Evolutionary conservation across 495 filamentous ascomycete genomes (phyloP).

Genomic region (Aspergillus diversus): DNA sequence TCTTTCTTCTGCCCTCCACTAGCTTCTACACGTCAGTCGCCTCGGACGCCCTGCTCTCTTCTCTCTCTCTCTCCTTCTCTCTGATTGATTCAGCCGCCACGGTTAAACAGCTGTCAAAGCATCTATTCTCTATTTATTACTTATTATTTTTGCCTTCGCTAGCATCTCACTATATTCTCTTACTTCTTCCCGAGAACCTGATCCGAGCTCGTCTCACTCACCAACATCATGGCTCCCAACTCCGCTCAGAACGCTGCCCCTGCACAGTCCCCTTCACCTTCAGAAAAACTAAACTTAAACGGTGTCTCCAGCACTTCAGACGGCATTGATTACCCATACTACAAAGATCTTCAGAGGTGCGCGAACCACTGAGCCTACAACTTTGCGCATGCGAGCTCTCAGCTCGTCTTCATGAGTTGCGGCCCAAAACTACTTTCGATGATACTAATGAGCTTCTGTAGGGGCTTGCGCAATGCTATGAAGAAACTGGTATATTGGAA

Average conservation of each 20-base stretch:
- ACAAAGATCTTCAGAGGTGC: constrained; percentile 87
- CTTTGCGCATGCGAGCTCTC: constrained; percentile 1
- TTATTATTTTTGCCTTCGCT: constrained; percentile 4
- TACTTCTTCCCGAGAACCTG: constrained; percentile 6
- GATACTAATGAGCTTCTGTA: constrained; percentile 35
- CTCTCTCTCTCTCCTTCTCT: constrained; percentile 21
- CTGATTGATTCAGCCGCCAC: constrained; percentile 7
- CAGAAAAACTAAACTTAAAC: constrained; percentile 47
- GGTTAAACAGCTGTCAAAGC: too few relatives aligned
- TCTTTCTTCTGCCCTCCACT: constrained; percentile 22
- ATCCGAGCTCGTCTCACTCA: constrained; percentile 29
- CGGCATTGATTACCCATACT: constrained; percentile 66
- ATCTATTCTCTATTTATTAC: neutral
- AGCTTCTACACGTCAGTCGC: constrained; percentile 20
- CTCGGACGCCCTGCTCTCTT: constrained; percentile 5
- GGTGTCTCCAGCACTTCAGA: constrained; percentile 36
- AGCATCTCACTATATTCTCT: constrained; percentile 8
- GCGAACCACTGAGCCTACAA: constrained; percentile 27
- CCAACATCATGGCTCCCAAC: constrained; percentile 46
- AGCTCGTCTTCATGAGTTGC: neutral
- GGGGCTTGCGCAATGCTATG: constrained; percentile 79
- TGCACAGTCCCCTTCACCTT: constrained; percentile 37
- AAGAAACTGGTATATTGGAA: constrained; percentile 79
- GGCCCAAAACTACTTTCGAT: neutral
- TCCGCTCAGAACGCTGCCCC: constrained; percentile 32